These are phyloP conservation scores for Diaporthe capsici DNA, from an alignment of 2,329 filamentous ascomycete species.

Conservation along the genomic window DNA sequence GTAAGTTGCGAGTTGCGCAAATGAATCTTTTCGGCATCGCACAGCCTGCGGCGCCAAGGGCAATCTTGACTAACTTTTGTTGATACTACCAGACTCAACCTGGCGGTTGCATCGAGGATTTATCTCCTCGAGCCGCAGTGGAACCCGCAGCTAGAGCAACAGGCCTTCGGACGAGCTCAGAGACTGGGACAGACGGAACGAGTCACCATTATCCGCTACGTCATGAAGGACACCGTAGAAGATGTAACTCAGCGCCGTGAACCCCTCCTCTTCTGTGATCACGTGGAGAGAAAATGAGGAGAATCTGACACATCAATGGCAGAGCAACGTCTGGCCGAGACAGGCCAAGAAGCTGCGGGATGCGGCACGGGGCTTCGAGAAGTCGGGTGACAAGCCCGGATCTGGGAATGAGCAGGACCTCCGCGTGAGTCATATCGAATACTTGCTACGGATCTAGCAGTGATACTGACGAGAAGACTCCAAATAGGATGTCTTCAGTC, in stretches of 20 bases:
- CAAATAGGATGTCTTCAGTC: conserved; percentile 3
- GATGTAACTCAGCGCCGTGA: conserved; percentile 49
- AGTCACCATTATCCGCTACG: conserved; percentile 62
- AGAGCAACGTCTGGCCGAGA: conserved; percentile 24
- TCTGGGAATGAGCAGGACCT: background rate
- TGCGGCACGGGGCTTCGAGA: conserved; percentile 7
- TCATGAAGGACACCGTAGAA: conserved; percentile 59
- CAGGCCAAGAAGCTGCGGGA: conserved; percentile 23
- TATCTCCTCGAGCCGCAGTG: conserved; percentile 68
- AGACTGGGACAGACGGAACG: conserved; percentile 60
- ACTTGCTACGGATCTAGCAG: background rate
- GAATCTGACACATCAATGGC: conserved; percentile 32
- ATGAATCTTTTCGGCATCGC: background rate
- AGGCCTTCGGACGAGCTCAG: conserved; percentile 64
- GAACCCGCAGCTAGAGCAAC: conserved; percentile 67
- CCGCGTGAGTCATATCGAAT: background rate
- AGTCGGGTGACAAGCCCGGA: background rate
- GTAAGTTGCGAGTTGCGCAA: conserved; percentile 49
- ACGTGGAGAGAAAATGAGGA: background rate
- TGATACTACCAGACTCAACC: conserved; percentile 57
- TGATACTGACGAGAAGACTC: background rate
- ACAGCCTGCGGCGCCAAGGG: background rate
- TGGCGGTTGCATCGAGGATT: conserved; percentile 62
- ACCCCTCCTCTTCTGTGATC: too few species aligned
- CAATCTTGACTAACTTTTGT: background rate